phyloP scores from a whole-genome alignment of 1,139 yeast species.

The Blastobotrys proliferans region DNA sequence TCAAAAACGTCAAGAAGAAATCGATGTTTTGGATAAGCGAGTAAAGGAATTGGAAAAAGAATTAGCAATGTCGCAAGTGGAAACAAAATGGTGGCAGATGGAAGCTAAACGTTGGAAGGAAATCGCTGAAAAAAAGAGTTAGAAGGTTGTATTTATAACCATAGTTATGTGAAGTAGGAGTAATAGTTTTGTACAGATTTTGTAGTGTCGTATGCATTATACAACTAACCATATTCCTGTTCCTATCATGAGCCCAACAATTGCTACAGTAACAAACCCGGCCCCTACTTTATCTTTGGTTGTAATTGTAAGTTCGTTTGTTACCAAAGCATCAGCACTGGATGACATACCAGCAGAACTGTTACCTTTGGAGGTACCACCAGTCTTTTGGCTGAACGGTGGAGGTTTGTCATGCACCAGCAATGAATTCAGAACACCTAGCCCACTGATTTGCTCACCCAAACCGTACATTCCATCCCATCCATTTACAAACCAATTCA shows the following conservation, averaged over 20 bases:
- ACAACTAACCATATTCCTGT: conserved; percentile 1
- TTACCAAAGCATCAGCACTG: conserved; percentile 17
- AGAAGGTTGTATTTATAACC: no score
- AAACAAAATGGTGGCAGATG: conserved; percentile 22
- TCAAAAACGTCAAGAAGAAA: conserved; percentile 17
- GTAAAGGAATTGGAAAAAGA: conserved; percentile 17
- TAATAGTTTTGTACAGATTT: no score
- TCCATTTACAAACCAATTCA: conserved; percentile 58
- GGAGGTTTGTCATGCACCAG: conserved; percentile 45
- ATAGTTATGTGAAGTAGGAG: no score
- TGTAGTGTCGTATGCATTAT: not conserved
- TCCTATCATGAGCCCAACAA: conserved; percentile 42
- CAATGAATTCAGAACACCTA: conserved; percentile 69
- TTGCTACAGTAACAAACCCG: conserved; percentile 70
- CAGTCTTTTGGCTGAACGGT: conserved; percentile 43
- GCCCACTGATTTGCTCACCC: conserved; percentile 89
- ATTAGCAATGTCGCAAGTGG: conserved; percentile 15
- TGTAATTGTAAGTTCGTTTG: conserved; percentile 25
- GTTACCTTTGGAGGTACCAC: conserved; percentile 46
- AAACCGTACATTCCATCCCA: conserved; percentile 83
- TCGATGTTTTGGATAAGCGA: conserved; percentile 17
- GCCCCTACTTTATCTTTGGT: conserved; percentile 81
- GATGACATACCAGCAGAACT: conserved; percentile 29
- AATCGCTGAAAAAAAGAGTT: conserved; percentile 12
- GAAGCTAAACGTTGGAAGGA: conserved; percentile 21